These are phyloP conservation scores for Carex cristatella DNA, from an alignment of 176 grass and related monocot species.

Conservation along the genomic window DNA sequence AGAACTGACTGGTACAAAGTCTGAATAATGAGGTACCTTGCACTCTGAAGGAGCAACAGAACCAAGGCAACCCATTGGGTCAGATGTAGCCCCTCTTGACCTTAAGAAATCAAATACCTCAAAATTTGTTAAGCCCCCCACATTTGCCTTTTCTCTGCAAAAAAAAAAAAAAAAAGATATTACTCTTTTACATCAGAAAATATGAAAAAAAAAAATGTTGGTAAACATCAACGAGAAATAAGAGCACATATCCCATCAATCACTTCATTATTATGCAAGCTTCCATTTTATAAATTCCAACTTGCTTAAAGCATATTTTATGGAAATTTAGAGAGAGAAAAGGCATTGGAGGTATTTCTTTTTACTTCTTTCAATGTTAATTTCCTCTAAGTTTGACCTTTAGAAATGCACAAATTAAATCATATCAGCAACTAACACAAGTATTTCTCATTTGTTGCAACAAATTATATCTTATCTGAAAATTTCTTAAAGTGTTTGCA, in stretches of 20 bases:
- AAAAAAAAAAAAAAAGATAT: background rate
- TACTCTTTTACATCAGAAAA: no score
- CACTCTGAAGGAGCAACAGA: slow-evolving; percentile 68
- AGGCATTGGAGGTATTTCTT: background rate
- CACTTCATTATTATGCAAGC: background rate
- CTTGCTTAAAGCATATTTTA: background rate
- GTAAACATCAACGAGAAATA: background rate
- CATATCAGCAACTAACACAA: background rate
- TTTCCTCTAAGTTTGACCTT: background rate
- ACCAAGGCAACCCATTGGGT: slow-evolving; percentile 85
- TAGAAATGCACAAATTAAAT: background rate
- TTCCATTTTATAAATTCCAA: background rate
- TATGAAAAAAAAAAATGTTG: background rate
- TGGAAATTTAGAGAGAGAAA: background rate
- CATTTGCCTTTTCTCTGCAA: slow-evolving; percentile 51
- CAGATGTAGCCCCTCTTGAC: slow-evolving; percentile 58
- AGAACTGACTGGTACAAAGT: background rate
- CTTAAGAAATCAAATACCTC: slow-evolving; percentile 76
- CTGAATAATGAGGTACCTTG: slow-evolving; percentile 43
- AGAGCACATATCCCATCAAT: background rate
- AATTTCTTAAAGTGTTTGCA: background rate
- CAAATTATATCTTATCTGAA: background rate
- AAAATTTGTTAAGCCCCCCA: slow-evolving; percentile 64
- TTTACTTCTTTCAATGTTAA: background rate
- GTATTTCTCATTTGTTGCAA: no score